Evolutionary conservation across 305 asterid species (phyloP).

Genomic region (Fraxinus xanthoxyloides): DNA sequence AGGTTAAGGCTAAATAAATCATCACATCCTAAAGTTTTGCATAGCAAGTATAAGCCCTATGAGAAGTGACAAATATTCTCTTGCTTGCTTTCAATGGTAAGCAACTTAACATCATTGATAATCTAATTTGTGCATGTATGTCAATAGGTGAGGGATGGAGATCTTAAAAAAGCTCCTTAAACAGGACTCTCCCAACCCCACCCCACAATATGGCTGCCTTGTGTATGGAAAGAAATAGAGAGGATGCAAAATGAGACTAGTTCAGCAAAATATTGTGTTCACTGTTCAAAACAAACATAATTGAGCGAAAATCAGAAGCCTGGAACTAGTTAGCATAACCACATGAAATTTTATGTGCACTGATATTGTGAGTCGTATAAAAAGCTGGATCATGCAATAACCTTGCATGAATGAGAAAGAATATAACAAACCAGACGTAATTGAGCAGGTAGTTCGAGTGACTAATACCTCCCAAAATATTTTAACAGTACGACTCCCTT

Average conservation of each 20-base stretch:
- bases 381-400: slow-evolving; percentile 6
- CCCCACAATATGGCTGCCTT: neutral
- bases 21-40: neutral
- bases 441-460: slow-evolving; percentile 13
- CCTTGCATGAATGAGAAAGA: slow-evolving; percentile 11
- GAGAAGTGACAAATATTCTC: neutral
- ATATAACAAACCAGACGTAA: neutral
- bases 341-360: neutral
- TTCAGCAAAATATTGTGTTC: neutral
- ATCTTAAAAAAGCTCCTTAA: neutral
- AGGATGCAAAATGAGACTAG: neutral
- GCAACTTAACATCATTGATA: neutral
- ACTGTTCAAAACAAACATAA: neutral
- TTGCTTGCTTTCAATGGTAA: neutral
- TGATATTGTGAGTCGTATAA: neutral
- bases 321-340: neutral
- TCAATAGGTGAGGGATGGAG: neutral
- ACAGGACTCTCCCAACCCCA: neutral
- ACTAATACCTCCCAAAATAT: slow-evolving; percentile 92
- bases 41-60: neutral
- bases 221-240: neutral
- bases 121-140: neutral
- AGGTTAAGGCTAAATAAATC: neutral
- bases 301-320: neutral
- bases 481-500: slow-evolving; percentile 81